A percentile compares a stretch with the other conserved stretches of the same genome.
These are phyloP conservation scores for Anthracocystis setariae DNA, from an alignment of 1,284 basidiomycete genomes.

Conservation along the genomic window DNA sequence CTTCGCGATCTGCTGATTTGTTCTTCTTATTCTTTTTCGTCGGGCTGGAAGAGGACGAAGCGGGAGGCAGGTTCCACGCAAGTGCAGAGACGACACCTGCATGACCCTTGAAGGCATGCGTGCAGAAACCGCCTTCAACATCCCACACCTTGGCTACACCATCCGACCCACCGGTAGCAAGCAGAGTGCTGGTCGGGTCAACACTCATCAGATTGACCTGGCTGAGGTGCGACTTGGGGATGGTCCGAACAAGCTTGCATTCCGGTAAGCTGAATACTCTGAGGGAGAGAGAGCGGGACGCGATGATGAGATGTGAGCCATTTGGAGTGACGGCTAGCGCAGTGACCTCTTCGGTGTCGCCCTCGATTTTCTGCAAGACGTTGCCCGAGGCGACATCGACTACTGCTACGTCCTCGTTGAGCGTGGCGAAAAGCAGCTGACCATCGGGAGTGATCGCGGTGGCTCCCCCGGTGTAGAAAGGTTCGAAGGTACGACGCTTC, in stretches of 20 bases:
- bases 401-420: constrained; percentile 84
- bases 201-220: constrained; percentile 83
- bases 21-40: constrained; percentile 15
- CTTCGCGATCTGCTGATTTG: constrained; percentile 17
- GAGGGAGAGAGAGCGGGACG: constrained; percentile 70
- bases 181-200: constrained; percentile 86
- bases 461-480: constrained; percentile 66
- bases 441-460: constrained; percentile 84
- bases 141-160: constrained; percentile 98
- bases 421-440: constrained; percentile 81
- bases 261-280: constrained; percentile 70
- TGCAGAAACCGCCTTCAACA: constrained; percentile 84
- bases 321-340: constrained; percentile 68
- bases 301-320: constrained; percentile 69
- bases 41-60: constrained; percentile 55
- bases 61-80: constrained; percentile 79
- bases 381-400: constrained; percentile 81
- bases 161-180: constrained; percentile 94
- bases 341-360: constrained; percentile 71
- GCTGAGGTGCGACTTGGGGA: constrained; percentile 86
- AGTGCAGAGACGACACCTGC: constrained; percentile 96
- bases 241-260: constrained; percentile 73
- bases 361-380: constrained; percentile 71
- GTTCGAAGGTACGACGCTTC: constrained; percentile 49
- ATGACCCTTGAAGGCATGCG: constrained; percentile 88